These are phyloP conservation scores for Arabidopsis hybrid DNA, from an alignment of 441 rosid genomes.

Conservation along the genomic window DNA sequence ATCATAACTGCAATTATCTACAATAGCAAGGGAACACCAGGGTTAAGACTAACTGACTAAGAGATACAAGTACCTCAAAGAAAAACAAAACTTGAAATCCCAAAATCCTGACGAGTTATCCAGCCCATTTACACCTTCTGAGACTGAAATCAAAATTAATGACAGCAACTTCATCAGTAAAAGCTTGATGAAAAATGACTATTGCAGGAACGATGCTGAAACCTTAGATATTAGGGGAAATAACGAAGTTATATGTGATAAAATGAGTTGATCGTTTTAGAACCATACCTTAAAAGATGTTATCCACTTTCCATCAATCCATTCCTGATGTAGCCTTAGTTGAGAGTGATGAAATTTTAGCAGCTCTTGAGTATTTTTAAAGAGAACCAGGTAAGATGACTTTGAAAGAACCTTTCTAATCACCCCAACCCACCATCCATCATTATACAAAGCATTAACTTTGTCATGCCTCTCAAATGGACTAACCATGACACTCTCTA, in stretches of 20 bases:
- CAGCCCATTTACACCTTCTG: conserved; percentile 29
- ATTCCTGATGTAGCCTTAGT: conserved; percentile 76
- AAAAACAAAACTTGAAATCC: conserved; percentile 16
- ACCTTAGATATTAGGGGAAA: not conserved
- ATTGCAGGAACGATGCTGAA: not conserved
- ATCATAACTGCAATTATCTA: conserved; percentile 8
- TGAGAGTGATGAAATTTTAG: conserved; percentile 61
- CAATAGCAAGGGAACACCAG: conserved; percentile 1
- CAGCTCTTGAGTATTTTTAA: conserved; percentile 59
- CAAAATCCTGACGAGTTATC: conserved; percentile 15
- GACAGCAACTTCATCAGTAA: conserved; percentile 31
- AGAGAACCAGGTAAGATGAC: conserved; percentile 61
- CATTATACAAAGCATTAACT: conserved; percentile 83
- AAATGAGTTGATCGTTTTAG: conserved; percentile 13
- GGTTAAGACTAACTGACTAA: not conserved
- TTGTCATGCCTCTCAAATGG: conserved; percentile 61
- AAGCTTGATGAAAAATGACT: conserved; percentile 13
- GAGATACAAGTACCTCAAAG: conserved; percentile 20
- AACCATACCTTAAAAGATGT: conserved; percentile 54
- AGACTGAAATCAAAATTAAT: conserved; percentile 30
- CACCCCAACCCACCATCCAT: conserved; percentile 92
- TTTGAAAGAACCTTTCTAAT: conserved; percentile 57
- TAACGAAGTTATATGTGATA: conserved; percentile 6
- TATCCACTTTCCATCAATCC: conserved; percentile 78
- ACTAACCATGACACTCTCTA: conserved; percentile 46